Conservation (phyloP, 257 asterid genomes). For the Nicotiana otophora region DNA sequence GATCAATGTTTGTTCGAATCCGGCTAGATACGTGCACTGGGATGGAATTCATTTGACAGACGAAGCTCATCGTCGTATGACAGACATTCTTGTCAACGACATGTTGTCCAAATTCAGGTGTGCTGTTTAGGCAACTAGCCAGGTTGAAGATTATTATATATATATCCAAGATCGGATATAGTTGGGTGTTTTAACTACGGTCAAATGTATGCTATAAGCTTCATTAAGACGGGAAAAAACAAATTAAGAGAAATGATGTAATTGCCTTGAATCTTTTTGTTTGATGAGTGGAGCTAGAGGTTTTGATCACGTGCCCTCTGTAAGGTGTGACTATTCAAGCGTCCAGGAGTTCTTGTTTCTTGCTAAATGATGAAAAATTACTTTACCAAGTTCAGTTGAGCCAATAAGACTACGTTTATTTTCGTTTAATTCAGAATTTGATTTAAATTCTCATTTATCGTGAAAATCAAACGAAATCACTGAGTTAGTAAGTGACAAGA, state of each 20-base stretch:
- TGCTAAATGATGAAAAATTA: neutral
- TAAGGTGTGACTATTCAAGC: neutral
- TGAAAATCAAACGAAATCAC: too few species aligned
- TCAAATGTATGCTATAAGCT: neutral
- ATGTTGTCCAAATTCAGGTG: neutral
- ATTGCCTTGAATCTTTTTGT: neutral
- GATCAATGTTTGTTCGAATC: neutral
- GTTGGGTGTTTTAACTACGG: neutral
- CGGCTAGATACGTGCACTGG: neutral
- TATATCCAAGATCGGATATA: neutral
- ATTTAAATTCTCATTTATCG: too few species aligned
- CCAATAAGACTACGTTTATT: too few species aligned
- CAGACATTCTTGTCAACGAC: neutral
- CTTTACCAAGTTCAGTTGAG: too few species aligned
- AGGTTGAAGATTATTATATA: too few species aligned
- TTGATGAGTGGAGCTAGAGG: neutral
- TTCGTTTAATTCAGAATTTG: too few species aligned
- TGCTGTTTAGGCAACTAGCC: neutral
- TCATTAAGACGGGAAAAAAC: neutral
- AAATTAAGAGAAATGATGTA: neutral
- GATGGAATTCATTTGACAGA: conserved; percentile 13
- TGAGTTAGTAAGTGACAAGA: too few species aligned
- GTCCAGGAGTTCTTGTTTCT: neutral
- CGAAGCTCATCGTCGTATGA: neutral
- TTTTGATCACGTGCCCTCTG: neutral